phyloP scores from a whole-genome alignment of 108 stramenopile species.

The Stephanodiscus minutulus region DNA sequence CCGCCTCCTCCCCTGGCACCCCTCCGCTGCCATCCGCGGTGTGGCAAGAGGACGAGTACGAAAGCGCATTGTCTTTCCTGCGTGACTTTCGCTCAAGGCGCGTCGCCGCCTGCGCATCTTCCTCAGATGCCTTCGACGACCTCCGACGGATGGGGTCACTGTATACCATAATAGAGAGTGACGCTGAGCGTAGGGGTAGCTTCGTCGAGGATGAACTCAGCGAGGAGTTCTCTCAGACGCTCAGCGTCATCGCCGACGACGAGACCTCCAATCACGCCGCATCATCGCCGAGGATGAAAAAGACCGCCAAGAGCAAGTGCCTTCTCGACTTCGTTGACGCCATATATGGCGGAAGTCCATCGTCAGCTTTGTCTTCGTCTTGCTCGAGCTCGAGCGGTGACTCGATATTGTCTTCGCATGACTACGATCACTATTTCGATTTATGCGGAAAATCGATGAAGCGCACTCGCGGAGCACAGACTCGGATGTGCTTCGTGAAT shows the following conservation, averaged over 20 bases:
- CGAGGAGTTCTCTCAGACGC: neutral
- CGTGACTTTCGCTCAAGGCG: conserved; percentile 37
- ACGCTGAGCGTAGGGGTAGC: neutral
- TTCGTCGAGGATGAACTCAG: too few species aligned
- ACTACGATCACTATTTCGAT: too few species aligned
- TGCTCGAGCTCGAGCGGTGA: too few species aligned
- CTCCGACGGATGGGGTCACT: neutral
- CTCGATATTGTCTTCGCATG: too few species aligned
- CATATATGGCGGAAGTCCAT: neutral
- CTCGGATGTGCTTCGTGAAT: too few species aligned
- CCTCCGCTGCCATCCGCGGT: too few species aligned
- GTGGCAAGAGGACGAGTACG: conserved; percentile 22
- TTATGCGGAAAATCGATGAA: too few species aligned
- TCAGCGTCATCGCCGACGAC: neutral
- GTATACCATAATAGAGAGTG: neutral
- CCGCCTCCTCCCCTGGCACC: too few species aligned
- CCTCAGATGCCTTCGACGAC: too few species aligned
- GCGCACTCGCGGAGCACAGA: too few species aligned
- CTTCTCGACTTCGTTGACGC: neutral
- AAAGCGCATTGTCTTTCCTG: conserved; percentile 36
- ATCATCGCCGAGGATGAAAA: neutral
- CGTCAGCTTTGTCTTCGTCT: neutral
- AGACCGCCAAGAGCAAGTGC: neutral
- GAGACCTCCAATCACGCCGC: neutral
- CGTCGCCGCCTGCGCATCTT: neutral